Evolutionary conservation across 192 early-diverging fungal genomes (phyloP), one percentile per base, ranked within the genome.

Genomic region (Rhizophagus clarus): DNA sequence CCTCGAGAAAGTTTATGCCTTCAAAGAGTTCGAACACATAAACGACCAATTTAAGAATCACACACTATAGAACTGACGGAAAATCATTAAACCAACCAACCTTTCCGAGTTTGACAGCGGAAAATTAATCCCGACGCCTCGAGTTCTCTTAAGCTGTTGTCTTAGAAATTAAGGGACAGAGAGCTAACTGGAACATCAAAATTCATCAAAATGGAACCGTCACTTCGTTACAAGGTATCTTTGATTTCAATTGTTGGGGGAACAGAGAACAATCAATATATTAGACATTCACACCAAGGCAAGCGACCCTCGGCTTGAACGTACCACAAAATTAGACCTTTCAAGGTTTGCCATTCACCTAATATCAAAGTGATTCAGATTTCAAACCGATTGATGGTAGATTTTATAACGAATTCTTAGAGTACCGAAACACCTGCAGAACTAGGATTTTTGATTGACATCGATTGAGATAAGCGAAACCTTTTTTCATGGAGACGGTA

Each of bases 1-100:
- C 40, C n/a, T 71, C 22, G 47, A 71, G 37, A 42, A 45, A 15
- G n/a, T 45, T 71, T 71, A 47, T 24, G 47, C 69, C 10, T 76
- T 76, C 45, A 37, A 76, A 76, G 75, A 76, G 22, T 76, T 76
- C 61, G 22, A 62, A 15, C 47, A 47, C n/a, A 32, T 76, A 51
- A 51, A 51, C 12, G 15, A 51, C 49, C 12, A 51, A 51, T 10
- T 47, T 47, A 47, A 47, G 45, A 47, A 14, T 47, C 45, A 8
- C 45, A 11, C 49, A n/a, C n/a, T n/a, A n/a, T n/a, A n/a, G n/a
- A n/a, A n/a, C n/a, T n/a, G n/a, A n/a, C n/a, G n/a, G n/a, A n/a
- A n/a, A n/a, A n/a, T n/a, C n/a, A n/a, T n/a, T n/a, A n/a, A n/a
- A n/a, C n/a, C n/a, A n/a, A n/a, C n/a, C n/a, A n/a, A n/a, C n/a